Base-by-base conservation (phyloP, 2,329 filamentous ascomycete species). In the Pseudogymnoascus sp. region DNA sequence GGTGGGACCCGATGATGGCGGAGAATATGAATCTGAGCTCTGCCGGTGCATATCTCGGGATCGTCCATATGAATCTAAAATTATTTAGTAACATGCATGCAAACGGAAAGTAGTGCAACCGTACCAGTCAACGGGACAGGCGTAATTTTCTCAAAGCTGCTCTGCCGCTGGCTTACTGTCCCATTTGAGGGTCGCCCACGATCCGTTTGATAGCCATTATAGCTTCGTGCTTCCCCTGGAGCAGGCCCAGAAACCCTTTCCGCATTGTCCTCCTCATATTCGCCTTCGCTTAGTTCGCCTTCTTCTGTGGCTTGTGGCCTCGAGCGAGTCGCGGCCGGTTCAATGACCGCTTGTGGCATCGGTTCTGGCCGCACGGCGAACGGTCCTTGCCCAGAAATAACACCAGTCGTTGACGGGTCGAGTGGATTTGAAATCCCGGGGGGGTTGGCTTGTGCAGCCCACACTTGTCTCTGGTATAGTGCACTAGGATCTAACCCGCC, bases 281-380 rank as follows among this genome's bases (percentile, higher is more conserved):
- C 86, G 17, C 80, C 83, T 69, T 93, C 90, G 66, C 85, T 89
- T 31, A 95, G 73, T 73, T 96, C 91, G 15, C 89, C 90, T 70
- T 96, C 90, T 70, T 95, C 90, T 26, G 75, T 70, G 35, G 68
- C 66, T 59, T 64, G 67, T 35, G 60, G 7, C 33, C 62, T 62
- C 35, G 64, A 67, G 38, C 26, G 53, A 17, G 42, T 31, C 13
- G n/a, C 33, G n/a, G 35, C 26, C 11, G 2, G 17, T 23, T 23
- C 59, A 26, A 13, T n/a, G 29, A 4, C 5, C 11, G 17, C 29
- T 33, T 56, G 26, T 33, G 26, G 10, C 50, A 13, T 15, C 17
- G 29, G 19, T 33, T 33, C 29, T 7, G 29, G 11, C 29, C 31
- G 26, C 11, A 56, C 21, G 1, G 10, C 29, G 50, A 56, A 56